phyloP scores from a whole-genome alignment of 2,329 filamentous ascomycete species.

The Beauveria australis region DNA sequence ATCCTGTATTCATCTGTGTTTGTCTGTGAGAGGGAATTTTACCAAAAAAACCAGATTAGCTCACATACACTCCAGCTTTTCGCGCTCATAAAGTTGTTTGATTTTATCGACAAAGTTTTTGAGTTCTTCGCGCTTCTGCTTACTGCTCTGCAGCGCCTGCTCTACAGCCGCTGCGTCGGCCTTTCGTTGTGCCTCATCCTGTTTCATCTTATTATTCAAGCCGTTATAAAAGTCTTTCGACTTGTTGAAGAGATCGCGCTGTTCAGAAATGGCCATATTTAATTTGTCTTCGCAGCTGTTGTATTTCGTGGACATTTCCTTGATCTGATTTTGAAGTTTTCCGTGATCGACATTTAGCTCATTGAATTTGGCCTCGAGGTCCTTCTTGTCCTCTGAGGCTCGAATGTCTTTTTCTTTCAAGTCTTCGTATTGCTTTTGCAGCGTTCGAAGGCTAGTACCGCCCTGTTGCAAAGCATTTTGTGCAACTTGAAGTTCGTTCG shows the following conservation, averaged over 20 bases:
- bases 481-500: conserved; percentile 18
- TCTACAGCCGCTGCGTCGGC: background rate
- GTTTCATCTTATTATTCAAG: background rate
- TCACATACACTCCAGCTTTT: background rate
- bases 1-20: background rate
- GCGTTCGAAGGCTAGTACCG: background rate
- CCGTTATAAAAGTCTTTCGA: conserved; percentile 3
- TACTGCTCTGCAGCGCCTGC: background rate
- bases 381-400: background rate
- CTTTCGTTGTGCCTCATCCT: background rate
- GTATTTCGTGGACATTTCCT: background rate
- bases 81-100: background rate
- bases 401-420: background rate
- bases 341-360: conserved; percentile 7
- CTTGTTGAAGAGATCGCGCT: conserved; percentile 10
- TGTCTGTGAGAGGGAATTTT: background rate
- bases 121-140: conserved; percentile 3
- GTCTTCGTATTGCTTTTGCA: background rate
- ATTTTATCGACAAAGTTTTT: background rate
- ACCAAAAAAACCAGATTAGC: too few species aligned
- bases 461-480: conserved; percentile 10
- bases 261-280: conserved; percentile 1
- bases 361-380: conserved; percentile 5
- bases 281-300: background rate
- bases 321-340: background rate